These are phyloP conservation scores for Gypsophila paniculata DNA, from an alignment of 179 eudicot genomes.

Conservation along the genomic window DNA sequence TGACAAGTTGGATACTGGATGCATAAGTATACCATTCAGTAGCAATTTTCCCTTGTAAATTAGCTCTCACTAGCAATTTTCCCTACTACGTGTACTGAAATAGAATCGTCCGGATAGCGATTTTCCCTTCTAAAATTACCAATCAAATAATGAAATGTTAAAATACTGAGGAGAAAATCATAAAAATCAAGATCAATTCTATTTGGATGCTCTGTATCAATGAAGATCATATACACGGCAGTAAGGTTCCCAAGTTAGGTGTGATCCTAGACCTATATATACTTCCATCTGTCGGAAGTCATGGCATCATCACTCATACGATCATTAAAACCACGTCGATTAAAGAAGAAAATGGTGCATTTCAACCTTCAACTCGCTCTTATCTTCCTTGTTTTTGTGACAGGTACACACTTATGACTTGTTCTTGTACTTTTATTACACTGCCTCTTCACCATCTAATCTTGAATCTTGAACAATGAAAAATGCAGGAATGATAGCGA, in stretches of 20 bases:
- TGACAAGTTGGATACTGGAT: too few relatives aligned
- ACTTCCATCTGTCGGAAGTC: background rate
- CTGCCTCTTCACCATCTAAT: background rate
- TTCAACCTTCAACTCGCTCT: background rate
- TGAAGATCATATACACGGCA: too few relatives aligned
- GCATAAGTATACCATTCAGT: too few relatives aligned
- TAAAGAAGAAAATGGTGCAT: background rate
- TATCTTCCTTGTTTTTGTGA: background rate
- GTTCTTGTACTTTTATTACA: background rate
- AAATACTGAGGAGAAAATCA: background rate
- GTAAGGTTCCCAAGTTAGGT: background rate
- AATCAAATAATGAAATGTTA: too few relatives aligned
- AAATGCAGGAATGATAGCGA: background rate
- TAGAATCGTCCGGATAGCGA: too few relatives aligned
- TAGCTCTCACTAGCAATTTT: too few relatives aligned
- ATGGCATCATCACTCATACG: background rate
- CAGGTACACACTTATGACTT: background rate
- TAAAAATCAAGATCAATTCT: too few relatives aligned
- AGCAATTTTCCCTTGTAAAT: too few relatives aligned
- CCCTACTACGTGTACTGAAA: too few relatives aligned
- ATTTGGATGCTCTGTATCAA: too few relatives aligned
- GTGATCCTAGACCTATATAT: background rate
- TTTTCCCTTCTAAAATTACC: too few relatives aligned
- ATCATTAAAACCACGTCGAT: background rate
- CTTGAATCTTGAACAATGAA: background rate